Base-by-base conservation (phyloP, 768 basidiomycete species). In the Trametes meyenii region DNA sequence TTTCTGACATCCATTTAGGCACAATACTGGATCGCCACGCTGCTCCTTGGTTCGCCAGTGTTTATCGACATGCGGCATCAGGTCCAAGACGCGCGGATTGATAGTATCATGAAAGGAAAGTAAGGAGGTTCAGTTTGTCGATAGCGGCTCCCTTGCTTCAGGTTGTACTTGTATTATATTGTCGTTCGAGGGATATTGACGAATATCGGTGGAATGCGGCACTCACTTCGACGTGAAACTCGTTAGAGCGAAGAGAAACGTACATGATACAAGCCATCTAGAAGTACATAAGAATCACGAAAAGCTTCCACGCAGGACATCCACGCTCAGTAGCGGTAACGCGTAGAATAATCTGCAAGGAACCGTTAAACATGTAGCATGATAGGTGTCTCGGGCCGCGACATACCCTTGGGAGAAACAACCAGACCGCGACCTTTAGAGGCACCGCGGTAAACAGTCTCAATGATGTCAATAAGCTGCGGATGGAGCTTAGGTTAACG, bases 361-460 rank as follows among this genome's bases (percentile, higher is more conserved):
- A 49, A 53, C 19, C 38, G 23, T 61, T 33, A 44, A 24, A 55
- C 38, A 67, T 61, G 14, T 57, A 59, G 52, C 35, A 24, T 2
- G n/a, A n/a, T 29, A n/a, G 26, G 39, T 33, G 36, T 3, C 64
- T 46, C 24, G 19, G n/a, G 21, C 29, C 59, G 40, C 14, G 3
- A 72, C 82, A 26, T 23, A 92, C 95, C 96, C 83, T 94, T 95
- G 0, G 96, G 96, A 0, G 95, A 95, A 14, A 97, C 96, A 36
- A 98, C 96, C 33, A 98, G 79, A 92, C 97, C 96, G 57, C 96
- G 89, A 13, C 96, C 97, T 70, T 98, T 98, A 1, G 94, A 94
- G 0, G 97, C 97, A 33, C 97, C 97, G 64, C 97, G 87, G 74
- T 98, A 98, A 6, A 98, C 96, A 10, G 97, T 98, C 76, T 98